These are phyloP conservation scores for Nemania serpens DNA, from an alignment of 2,329 filamentous ascomycete genomes.

Conservation along the genomic window DNA sequence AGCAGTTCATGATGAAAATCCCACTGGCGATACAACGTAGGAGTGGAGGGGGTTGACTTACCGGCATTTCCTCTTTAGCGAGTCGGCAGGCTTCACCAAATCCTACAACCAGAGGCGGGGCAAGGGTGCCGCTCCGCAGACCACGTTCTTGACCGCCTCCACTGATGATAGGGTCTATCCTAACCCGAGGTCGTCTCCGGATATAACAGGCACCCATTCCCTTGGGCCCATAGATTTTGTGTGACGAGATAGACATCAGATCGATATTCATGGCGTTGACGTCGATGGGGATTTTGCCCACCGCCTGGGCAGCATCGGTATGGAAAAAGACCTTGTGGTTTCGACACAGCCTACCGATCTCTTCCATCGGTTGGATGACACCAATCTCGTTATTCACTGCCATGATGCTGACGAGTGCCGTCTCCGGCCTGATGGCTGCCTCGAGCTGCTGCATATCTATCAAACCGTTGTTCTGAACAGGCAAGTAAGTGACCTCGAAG, in stretches of 20 bases:
- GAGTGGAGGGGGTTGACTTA: constrained; percentile 56
- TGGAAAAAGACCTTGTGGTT: constrained; percentile 97
- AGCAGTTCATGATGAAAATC: constrained; percentile 76
- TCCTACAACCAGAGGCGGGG: constrained; percentile 85
- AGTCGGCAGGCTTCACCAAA: constrained; percentile 96
- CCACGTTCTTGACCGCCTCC: constrained; percentile 97
- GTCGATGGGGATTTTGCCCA: constrained; percentile 97
- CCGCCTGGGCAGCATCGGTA: constrained; percentile 92
- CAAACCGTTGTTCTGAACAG: constrained; percentile 85
- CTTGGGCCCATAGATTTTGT: constrained; percentile 99
- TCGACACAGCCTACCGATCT: constrained; percentile 92
- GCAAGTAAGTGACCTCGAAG: constrained; percentile 95
- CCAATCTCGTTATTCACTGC: constrained; percentile 99
- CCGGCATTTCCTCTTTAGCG: constrained; percentile 85
- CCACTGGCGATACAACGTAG: constrained; percentile 23
- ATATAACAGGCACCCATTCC: constrained; percentile 97
- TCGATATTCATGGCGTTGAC: constrained; percentile 99
- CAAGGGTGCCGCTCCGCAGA: constrained; percentile 89
- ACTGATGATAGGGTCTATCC: constrained; percentile 93
- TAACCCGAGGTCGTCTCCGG: constrained; percentile 86
- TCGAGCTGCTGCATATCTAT: constrained; percentile 83
- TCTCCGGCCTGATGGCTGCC: constrained; percentile 88
- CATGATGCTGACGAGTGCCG: constrained; percentile 94
- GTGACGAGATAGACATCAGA: constrained; percentile 96
- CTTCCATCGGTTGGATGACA: constrained; percentile 93